Percentiles rank a stretch among this genome's conserved stretches.
These are phyloP conservation scores for Fistulina hepatica DNA, from an alignment of 1,284 basidiomycete genomes.

Conservation along the genomic window DNA sequence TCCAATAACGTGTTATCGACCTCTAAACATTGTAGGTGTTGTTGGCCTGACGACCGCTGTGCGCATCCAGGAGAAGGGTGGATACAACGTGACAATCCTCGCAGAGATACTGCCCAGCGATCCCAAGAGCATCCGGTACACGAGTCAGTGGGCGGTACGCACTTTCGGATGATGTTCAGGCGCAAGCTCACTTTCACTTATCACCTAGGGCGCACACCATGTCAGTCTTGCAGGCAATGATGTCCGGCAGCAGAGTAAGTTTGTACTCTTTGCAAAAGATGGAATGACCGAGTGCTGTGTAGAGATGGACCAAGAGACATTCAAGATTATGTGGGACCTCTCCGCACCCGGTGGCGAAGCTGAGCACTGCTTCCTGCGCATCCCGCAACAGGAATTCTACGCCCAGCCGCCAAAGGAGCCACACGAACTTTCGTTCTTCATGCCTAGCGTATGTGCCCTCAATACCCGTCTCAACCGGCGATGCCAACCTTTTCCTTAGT, in stretches of 20 bases:
- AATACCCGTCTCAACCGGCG: background rate
- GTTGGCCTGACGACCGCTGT: conserved; percentile 63
- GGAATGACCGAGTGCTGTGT: background rate
- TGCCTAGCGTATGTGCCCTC: background rate
- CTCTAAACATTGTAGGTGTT: conserved; percentile 36
- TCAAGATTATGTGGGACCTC: conserved; percentile 58
- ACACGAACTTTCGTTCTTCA: background rate
- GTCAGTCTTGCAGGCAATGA: conserved; percentile 44
- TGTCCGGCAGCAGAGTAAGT: conserved; percentile 37
- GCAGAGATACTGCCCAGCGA: conserved; percentile 50
- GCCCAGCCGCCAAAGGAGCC: conserved; percentile 19
- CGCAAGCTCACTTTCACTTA: conserved; percentile 9
- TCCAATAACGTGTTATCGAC: background rate
- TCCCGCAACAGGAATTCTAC: conserved; percentile 51
- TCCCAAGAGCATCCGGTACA: conserved; percentile 42
- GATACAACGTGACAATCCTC: conserved; percentile 46
- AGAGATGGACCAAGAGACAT: conserved; percentile 68
- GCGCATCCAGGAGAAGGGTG: conserved; percentile 47
- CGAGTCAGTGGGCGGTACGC: conserved; percentile 60
- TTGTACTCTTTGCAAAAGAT: background rate
- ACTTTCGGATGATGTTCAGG: conserved; percentile 1
- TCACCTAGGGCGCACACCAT: conserved; percentile 51
- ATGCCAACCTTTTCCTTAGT: conserved; percentile 28
- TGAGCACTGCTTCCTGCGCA: conserved; percentile 49
- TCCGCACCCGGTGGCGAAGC: conserved; percentile 43